phyloP scores from a whole-genome alignment of 2,329 filamentous ascomycete genomes.

The Penicillium sp. region DNA sequence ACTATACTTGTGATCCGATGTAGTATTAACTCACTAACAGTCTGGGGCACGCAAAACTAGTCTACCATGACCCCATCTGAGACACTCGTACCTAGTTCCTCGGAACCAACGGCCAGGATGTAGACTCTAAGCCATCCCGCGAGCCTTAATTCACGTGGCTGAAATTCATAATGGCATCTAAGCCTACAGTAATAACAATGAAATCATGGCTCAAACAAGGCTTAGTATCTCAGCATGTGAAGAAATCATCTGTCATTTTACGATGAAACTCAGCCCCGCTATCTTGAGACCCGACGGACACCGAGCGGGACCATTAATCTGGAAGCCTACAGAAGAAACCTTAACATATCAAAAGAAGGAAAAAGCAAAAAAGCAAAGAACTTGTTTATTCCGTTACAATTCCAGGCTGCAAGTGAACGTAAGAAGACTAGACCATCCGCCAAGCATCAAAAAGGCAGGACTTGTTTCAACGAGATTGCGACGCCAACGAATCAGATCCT shows the following conservation, averaged over 20 bases:
- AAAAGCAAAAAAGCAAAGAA: not conserved
- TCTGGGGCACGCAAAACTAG: constrained; percentile 2
- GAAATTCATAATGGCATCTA: not conserved
- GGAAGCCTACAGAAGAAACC: constrained; percentile 1
- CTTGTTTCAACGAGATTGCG: constrained; percentile 17
- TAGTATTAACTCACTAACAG: not conserved
- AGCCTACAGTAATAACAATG: not conserved
- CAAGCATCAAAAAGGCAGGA: not conserved
- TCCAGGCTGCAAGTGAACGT: not conserved
- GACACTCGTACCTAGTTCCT: not conserved
- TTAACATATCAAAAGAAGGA: not conserved
- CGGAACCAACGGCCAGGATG: not conserved
- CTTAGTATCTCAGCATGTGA: constrained; percentile 8
- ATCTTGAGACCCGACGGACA: constrained; percentile 21
- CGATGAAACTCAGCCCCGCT: constrained; percentile 15
- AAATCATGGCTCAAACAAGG: not conserved
- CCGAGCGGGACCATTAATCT: constrained; percentile 14
- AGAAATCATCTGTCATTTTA: constrained; percentile 3
- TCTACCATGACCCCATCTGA: constrained; percentile 3
- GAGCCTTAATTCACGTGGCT: constrained; percentile 14
- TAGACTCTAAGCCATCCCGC: constrained; percentile 13
- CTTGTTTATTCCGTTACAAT: not conserved
- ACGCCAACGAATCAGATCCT: constrained; percentile 7
- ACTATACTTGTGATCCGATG: not conserved
- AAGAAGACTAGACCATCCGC: not conserved